Evolutionary conservation across 2,329 filamentous ascomycete genomes (phyloP).

Genomic region (Dactylellina haptotyla): DNA sequence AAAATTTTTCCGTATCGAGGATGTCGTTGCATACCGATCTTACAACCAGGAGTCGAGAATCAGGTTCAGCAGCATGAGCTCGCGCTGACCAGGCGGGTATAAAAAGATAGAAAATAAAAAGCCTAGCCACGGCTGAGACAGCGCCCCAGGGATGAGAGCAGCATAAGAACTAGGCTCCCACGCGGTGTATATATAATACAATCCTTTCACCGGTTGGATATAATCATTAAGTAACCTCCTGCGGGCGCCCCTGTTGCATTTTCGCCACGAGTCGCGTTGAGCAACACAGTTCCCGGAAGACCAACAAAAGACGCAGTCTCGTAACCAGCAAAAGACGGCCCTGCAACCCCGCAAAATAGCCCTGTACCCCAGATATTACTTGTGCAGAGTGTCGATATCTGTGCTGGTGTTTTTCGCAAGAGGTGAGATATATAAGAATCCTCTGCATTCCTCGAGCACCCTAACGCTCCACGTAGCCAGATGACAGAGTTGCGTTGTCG

Average conservation of each 20-base stretch:
- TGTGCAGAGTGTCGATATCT: neutral
- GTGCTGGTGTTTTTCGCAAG: neutral
- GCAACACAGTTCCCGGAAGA: conserved; percentile 1
- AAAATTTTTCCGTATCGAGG: neutral
- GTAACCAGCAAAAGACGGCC: neutral
- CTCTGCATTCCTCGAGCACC: neutral
- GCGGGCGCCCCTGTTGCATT: conserved; percentile 24
- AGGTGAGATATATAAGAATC: conserved; percentile 2
- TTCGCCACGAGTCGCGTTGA: conserved; percentile 20
- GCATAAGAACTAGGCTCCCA: conserved; percentile 1
- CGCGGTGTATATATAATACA: conserved; percentile 25
- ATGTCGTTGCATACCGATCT: neutral
- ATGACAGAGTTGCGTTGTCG: too few species aligned
- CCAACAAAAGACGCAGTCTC: neutral
- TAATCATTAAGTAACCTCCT: neutral
- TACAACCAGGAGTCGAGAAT: neutral
- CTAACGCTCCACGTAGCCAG: too few species aligned
- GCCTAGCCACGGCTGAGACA: conserved; percentile 1
- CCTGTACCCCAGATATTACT: conserved; percentile 12
- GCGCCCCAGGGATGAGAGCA: neutral
- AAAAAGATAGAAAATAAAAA: too few species aligned
- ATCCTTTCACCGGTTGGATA: neutral
- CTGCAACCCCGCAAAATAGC: neutral
- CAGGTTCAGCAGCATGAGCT: neutral
- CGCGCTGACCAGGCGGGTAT: too few species aligned